Conservation (phyloP, 108 stramenopile species). For the Cyclostephanos invisitatus region DNA sequence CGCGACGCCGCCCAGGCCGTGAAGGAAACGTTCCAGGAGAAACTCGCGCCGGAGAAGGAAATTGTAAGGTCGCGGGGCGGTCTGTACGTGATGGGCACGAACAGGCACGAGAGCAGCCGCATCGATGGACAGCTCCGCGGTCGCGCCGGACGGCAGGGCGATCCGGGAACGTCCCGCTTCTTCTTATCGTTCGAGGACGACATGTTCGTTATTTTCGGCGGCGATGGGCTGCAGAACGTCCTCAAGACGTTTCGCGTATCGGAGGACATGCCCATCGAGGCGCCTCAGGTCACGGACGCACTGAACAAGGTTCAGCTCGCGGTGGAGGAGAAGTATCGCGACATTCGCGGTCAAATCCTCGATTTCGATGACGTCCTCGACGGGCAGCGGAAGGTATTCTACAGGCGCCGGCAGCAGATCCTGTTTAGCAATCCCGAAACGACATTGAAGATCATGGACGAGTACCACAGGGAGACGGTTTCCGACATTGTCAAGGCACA, state of each 20-base stretch:
- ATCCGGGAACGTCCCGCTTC: slow-evolving; percentile 93
- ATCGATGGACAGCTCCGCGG: slow-evolving; percentile 95
- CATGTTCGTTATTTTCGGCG: slow-evolving; percentile 94
- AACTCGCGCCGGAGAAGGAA: slow-evolving; percentile 80
- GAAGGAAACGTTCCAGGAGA: slow-evolving; percentile 68
- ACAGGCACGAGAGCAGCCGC: slow-evolving; percentile 91
- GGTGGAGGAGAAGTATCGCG: slow-evolving; percentile 87
- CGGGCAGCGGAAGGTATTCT: slow-evolving; percentile 76
- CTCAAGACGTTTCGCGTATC: slow-evolving; percentile 87
- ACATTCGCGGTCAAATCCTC: slow-evolving; percentile 82
- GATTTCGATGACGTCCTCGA: slow-evolving; percentile 86
- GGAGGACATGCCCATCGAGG: slow-evolving; percentile 92
- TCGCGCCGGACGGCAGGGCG: slow-evolving; percentile 94
- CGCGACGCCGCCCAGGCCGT: slow-evolving; percentile 79
- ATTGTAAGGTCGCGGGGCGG: slow-evolving; percentile 83
- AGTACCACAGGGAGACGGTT: slow-evolving; percentile 72
- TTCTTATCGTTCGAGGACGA: slow-evolving; percentile 95
- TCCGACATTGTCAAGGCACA: slow-evolving; percentile 81
- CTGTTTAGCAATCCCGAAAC: slow-evolving; percentile 64
- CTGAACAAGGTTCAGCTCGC: slow-evolving; percentile 83
- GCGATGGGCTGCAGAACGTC: slow-evolving; percentile 76
- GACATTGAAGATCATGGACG: slow-evolving; percentile 56
- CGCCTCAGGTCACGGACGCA: slow-evolving; percentile 81
- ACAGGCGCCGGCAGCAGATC: slow-evolving; percentile 61
- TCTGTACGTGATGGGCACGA: slow-evolving; percentile 96